Conservation (phyloP, 305 asterid species). For the Rubia peregrina region DNA sequence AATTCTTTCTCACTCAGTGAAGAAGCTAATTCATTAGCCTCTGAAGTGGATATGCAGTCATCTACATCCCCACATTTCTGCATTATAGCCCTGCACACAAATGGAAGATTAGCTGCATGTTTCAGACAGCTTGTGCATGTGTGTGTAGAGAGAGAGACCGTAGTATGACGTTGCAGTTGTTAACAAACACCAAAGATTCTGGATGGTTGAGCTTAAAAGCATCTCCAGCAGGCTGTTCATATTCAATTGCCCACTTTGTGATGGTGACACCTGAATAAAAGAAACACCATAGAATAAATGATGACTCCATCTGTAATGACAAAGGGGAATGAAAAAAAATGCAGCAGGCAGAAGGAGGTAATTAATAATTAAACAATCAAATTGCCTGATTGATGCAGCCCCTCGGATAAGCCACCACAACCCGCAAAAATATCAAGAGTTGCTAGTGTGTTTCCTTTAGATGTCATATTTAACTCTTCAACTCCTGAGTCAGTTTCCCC, state of each 20-base stretch:
- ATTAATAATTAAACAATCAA: constrained; percentile 19
- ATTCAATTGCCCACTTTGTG: constrained; percentile 97
- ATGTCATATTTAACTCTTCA: constrained; percentile 28
- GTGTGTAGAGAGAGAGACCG: constrained; percentile 38
- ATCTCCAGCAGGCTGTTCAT: constrained; percentile 85
- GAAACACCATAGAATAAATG: constrained; percentile 21
- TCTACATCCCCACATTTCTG: constrained; percentile 38
- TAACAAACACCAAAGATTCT: constrained; percentile 56
- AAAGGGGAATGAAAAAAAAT: constrained; percentile 9
- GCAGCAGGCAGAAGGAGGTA: constrained; percentile 8
- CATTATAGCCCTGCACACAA: constrained; percentile 39
- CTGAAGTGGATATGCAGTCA: constrained; percentile 39
- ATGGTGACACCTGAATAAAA: constrained; percentile 46
- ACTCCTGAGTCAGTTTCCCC: constrained; percentile 47
- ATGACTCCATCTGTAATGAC: constrained; percentile 5
- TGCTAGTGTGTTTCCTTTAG: constrained; percentile 37
- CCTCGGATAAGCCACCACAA: constrained; percentile 93
- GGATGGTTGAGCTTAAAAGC: constrained; percentile 96
- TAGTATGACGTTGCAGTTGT: constrained; percentile 83
- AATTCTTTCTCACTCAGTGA: constrained; percentile 28
- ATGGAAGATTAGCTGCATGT: neutral
- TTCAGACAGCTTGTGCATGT: neutral
- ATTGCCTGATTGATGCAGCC: constrained; percentile 66
- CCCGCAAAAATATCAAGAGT: constrained; percentile 95
- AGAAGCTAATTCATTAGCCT: constrained; percentile 43